Conservation (phyloP, 2,329 filamentous ascomycete species). For the Cordyceps tenuipes region DNA sequence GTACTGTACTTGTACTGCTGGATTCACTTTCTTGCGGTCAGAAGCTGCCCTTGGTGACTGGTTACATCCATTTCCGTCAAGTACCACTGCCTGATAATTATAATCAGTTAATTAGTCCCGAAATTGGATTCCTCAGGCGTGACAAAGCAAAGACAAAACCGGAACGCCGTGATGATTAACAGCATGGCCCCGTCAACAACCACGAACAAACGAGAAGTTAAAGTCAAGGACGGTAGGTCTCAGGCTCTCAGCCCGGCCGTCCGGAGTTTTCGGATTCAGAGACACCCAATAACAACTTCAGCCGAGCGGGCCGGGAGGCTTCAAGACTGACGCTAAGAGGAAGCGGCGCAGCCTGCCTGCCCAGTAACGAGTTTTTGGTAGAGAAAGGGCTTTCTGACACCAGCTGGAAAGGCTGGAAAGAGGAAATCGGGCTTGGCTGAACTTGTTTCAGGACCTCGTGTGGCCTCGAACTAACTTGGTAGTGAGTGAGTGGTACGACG, state of each 20-base stretch:
- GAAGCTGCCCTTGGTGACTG: too few species aligned
- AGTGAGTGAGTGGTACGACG: too few species aligned
- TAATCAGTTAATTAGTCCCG: too few species aligned
- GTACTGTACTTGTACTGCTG: background rate
- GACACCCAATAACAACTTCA: too few species aligned
- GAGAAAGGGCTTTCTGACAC: background rate
- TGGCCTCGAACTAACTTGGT: too few species aligned
- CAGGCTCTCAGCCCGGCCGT: background rate
- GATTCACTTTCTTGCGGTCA: background rate
- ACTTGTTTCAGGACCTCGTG: too few species aligned
- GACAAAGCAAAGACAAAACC: conserved; percentile 1
- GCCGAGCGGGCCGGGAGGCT: background rate
- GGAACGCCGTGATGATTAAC: background rate
- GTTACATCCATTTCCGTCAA: too few species aligned
- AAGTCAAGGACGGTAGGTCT: too few species aligned
- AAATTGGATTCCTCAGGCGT: background rate
- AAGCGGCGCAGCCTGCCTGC: background rate
- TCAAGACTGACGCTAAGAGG: background rate
- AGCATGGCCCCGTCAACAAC: background rate
- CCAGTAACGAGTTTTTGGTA: background rate
- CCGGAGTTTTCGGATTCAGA: background rate
- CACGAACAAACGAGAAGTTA: background rate
- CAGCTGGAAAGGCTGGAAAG: background rate
- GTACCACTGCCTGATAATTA: background rate
- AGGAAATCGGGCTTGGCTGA: background rate